These are phyloP conservation scores for Neoscytalidium dimidiatum DNA, from an alignment of 2,329 filamentous ascomycete genomes.

Conservation along the genomic window DNA sequence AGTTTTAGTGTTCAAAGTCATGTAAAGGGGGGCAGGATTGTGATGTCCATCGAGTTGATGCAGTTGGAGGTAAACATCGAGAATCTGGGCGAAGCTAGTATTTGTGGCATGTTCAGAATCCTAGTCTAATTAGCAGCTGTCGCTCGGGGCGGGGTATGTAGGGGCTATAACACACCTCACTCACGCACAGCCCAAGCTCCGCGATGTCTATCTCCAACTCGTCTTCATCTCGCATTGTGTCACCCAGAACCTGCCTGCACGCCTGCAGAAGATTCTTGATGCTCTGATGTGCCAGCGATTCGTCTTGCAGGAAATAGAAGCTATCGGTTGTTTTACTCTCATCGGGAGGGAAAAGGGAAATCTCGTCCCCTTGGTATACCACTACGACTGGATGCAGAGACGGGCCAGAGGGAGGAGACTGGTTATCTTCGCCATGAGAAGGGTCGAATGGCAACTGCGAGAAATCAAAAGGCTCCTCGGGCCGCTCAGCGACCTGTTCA, in stretches of 20 bases:
- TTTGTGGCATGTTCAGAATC: conserved; percentile 52
- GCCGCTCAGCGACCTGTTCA: neutral
- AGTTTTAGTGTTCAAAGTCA: conserved; percentile 56
- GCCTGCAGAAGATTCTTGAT: conserved; percentile 59
- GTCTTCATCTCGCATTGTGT: conserved; percentile 58
- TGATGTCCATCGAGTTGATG: conserved; percentile 60
- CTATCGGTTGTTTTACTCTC: conserved; percentile 55
- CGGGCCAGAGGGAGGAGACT: neutral
- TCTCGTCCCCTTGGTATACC: conserved; percentile 57
- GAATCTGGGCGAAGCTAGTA: conserved; percentile 51
- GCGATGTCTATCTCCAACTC: conserved; percentile 60
- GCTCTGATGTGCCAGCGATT: conserved; percentile 53
- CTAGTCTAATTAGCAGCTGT: conserved; percentile 41
- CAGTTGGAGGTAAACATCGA: conserved; percentile 61
- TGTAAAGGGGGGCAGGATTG: conserved; percentile 57
- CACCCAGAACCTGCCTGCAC: conserved; percentile 56
- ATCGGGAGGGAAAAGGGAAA: conserved; percentile 60
- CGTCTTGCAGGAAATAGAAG: conserved; percentile 60
- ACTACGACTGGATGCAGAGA: conserved; percentile 34
- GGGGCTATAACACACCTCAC: conserved; percentile 52
- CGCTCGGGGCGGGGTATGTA: neutral
- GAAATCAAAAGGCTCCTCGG: neutral
- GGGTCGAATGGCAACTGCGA: conserved; percentile 9
- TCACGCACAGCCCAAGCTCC: conserved; percentile 56
- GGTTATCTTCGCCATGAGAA: neutral